Evolutionary conservation across 1,139 yeast genomes (phyloP).

Genomic region (Candida labiduridarum): DNA sequence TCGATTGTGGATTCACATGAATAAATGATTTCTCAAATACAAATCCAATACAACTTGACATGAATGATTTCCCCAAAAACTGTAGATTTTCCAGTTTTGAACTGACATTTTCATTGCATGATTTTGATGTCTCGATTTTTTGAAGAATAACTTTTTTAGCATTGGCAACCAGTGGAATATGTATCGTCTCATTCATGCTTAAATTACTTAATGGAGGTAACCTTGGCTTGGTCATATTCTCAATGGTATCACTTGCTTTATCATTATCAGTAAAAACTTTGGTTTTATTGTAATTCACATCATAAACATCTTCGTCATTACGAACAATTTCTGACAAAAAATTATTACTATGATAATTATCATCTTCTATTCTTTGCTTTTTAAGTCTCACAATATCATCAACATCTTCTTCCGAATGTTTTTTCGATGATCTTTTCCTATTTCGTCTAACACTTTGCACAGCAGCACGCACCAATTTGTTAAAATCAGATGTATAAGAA

Average conservation of each 20-base stretch:
- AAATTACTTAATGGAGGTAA: slow-evolving; percentile 20
- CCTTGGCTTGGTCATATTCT: slow-evolving; percentile 41
- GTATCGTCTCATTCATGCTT: slow-evolving; percentile 9
- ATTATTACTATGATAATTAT: slow-evolving; percentile 7
- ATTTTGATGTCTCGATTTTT: slow-evolving; percentile 61
- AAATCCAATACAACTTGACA: slow-evolving; percentile 57
- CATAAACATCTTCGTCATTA: slow-evolving; percentile 36
- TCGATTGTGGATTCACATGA: slow-evolving; percentile 36
- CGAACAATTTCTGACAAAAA: slow-evolving; percentile 42
- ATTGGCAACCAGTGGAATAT: slow-evolving; percentile 15
- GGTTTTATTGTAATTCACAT: slow-evolving; percentile 35
- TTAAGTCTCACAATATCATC: slow-evolving; percentile 7
- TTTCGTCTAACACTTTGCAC: slow-evolving; percentile 64
- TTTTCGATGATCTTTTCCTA: slow-evolving; percentile 43
- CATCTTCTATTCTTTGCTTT: background rate
- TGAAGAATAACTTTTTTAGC: slow-evolving; percentile 32
- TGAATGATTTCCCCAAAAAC: slow-evolving; percentile 58
- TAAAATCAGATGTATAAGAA: slow-evolving; percentile 69
- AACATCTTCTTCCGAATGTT: slow-evolving; percentile 12
- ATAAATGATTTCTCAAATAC: slow-evolving; percentile 58
- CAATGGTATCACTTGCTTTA: slow-evolving; percentile 41
- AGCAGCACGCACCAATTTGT: slow-evolving; percentile 88
- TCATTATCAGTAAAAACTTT: slow-evolving; percentile 35
- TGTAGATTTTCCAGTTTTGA: slow-evolving; percentile 49
- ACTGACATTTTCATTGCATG: slow-evolving; percentile 59